These are phyloP conservation scores for Cochlearia excelsa DNA, from an alignment of 345 rosid genomes.

Conservation along the genomic window DNA sequence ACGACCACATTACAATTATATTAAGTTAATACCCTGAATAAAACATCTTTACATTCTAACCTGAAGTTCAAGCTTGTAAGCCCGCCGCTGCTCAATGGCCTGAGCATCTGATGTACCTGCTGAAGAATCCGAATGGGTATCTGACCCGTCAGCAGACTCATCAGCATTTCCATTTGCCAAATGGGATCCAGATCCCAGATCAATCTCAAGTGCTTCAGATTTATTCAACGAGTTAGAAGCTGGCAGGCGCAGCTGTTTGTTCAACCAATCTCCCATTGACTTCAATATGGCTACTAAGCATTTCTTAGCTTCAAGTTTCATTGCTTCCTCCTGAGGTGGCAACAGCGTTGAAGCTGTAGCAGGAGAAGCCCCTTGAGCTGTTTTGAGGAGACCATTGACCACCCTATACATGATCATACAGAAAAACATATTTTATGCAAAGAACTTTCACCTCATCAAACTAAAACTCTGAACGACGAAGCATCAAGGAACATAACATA, in stretches of 20 bases:
- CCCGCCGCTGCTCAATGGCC: conserved; percentile 77
- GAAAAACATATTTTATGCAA: conserved; percentile 24
- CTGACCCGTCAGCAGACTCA: conserved; percentile 49
- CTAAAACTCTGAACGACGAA: conserved; percentile 8
- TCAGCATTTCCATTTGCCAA: conserved; percentile 48
- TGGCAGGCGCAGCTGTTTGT: conserved; percentile 50
- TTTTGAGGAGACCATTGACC: conserved; percentile 87
- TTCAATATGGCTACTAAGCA: conserved; percentile 73
- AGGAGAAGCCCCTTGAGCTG: conserved; percentile 77
- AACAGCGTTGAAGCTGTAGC: conserved; percentile 72
- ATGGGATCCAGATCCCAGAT: conserved; percentile 42
- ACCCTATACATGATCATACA: conserved; percentile 53
- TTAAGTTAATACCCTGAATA: conserved; percentile 1
- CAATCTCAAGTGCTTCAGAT: conserved; percentile 30
- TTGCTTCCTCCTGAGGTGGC: conserved; percentile 68
- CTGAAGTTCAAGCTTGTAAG: conserved; percentile 90
- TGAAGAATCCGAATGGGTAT: conserved; percentile 56
- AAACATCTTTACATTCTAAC: conserved; percentile 38
- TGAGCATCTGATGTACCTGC: conserved; percentile 64
- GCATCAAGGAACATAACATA: conserved; percentile 36
- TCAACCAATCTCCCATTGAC: conserved; percentile 89
- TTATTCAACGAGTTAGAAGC: conserved; percentile 28
- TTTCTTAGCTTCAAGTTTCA: conserved; percentile 83
- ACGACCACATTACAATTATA: conserved; percentile 10
- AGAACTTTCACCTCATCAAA: conserved; percentile 23